Evolutionary conservation across 176 grass and related monocot genomes (phyloP).

Genomic region (Eleusine indica): DNA sequence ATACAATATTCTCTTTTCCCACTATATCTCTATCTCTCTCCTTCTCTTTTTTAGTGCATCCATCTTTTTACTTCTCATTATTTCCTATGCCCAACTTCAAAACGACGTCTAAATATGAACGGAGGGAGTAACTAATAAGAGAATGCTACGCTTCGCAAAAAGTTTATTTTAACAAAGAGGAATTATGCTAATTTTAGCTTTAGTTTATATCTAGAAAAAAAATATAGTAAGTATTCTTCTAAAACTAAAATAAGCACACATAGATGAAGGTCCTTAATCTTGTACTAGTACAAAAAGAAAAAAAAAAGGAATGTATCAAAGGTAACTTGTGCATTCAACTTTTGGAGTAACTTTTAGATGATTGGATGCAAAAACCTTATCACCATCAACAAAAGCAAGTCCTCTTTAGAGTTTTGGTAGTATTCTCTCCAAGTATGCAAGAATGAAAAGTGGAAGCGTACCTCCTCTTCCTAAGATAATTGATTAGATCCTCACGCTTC

Average conservation of each 20-base stretch:
- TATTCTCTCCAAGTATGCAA: slow-evolving; percentile 18
- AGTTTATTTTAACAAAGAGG: not conserved
- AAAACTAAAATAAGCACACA: not conserved
- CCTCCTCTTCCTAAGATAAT: slow-evolving; percentile 60
- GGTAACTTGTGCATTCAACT: slow-evolving; percentile 28
- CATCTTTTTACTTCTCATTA: no score
- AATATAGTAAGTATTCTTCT: not conserved
- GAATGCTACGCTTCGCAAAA: not conserved
- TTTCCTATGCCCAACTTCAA: no score
- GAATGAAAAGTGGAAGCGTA: slow-evolving; percentile 38
- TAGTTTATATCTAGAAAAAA: no score
- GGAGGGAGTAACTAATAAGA: not conserved
- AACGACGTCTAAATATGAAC: no score
- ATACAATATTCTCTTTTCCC: no score
- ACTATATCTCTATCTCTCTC: no score
- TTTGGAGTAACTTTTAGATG: slow-evolving; percentile 32
- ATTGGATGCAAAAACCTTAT: slow-evolving; percentile 39
- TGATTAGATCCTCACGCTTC: slow-evolving; percentile 46
- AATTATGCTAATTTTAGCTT: no score
- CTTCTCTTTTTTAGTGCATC: no score
- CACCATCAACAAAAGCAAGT: slow-evolving; percentile 33
- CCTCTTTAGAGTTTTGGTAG: slow-evolving; percentile 22
- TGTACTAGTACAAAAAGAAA: not conserved
- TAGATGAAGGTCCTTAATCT: slow-evolving; percentile 2
- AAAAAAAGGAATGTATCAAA: not conserved